A percentile compares a stretch with the other conserved stretches of the same genome.
These are phyloP conservation scores for Cudoniella acicularis DNA, from an alignment of 495 filamentous ascomycete genomes.

Conservation along the genomic window DNA sequence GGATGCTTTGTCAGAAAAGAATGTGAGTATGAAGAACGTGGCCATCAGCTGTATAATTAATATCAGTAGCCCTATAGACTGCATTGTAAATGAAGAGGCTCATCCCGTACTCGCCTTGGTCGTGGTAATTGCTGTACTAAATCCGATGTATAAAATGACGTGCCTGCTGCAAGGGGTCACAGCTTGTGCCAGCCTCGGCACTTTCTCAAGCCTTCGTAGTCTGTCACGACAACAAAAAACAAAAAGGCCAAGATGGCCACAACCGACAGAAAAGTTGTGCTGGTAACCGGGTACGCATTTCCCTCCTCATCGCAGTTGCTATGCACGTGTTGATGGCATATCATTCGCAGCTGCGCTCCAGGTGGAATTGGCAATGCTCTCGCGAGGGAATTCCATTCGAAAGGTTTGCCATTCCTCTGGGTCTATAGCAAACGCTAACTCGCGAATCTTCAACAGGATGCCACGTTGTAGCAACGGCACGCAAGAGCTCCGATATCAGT, in stretches of 20 bases:
- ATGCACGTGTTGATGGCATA: background rate
- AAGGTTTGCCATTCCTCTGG: constrained; percentile 29
- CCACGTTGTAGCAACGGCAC: constrained; percentile 53
- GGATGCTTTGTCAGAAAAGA: too few species aligned
- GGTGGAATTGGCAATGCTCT: constrained; percentile 51
- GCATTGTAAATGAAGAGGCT: too few species aligned
- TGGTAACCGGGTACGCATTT: background rate
- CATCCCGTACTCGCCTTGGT: too few species aligned
- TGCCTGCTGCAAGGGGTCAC: too few species aligned
- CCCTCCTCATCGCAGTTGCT: background rate
- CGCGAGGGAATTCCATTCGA: constrained; percentile 44
- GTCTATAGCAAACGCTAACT: background rate
- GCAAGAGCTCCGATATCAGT: constrained; percentile 39
- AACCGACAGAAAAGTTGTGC: background rate
- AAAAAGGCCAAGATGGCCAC: background rate
- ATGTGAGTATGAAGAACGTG: too few species aligned
- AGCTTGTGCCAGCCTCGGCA: too few species aligned
- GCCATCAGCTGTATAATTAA: too few species aligned
- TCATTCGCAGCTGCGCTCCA: constrained; percentile 41
- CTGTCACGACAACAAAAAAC: background rate
- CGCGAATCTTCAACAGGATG: constrained; percentile 32
- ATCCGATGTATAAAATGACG: too few species aligned
- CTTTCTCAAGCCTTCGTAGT: too few species aligned
- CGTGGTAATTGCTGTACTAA: too few species aligned
- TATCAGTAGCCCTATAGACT: too few species aligned